Percentiles rank a stretch among this genome's conserved stretches.
phyloP scores from a whole-genome alignment of 2,329 filamentous ascomycete genomes.

The Botrytis hyacinthi region DNA sequence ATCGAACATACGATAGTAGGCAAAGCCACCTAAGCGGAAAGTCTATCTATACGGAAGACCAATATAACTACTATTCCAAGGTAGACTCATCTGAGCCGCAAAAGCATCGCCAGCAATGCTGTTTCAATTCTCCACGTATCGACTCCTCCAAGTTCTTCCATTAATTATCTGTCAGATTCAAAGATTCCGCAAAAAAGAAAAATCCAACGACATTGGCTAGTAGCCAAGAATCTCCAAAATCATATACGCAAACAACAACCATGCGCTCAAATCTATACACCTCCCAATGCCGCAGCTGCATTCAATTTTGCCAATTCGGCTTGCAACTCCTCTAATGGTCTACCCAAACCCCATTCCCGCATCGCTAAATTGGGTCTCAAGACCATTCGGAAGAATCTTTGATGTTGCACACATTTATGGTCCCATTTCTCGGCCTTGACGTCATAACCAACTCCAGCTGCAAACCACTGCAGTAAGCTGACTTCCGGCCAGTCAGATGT shows the following conservation, averaged over 20 bases:
- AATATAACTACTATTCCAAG: neutral
- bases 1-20: neutral
- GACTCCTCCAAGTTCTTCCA: neutral
- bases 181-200: constrained; percentile 8
- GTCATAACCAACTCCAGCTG: constrained; percentile 30
- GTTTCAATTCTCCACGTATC: neutral
- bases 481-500: constrained; percentile 34
- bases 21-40: neutral
- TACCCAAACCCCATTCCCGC: constrained; percentile 20
- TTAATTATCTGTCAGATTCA: neutral
- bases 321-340: constrained; percentile 8
- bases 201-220: neutral
- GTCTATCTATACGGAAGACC: constrained; percentile 10
- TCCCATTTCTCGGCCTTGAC: constrained; percentile 35
- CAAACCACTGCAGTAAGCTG: constrained; percentile 33
- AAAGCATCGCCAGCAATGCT: constrained; percentile 6
- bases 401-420: constrained; percentile 32
- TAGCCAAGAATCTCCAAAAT: neutral
- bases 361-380: constrained; percentile 33
- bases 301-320: constrained; percentile 13
- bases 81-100: constrained; percentile 7
- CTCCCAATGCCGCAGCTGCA: neutral
- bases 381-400: constrained; percentile 32
- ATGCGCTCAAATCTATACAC: neutral
- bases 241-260: neutral